Conservation (phyloP, 345 rosid genomes). For the Microthlaspi erraticum region DNA sequence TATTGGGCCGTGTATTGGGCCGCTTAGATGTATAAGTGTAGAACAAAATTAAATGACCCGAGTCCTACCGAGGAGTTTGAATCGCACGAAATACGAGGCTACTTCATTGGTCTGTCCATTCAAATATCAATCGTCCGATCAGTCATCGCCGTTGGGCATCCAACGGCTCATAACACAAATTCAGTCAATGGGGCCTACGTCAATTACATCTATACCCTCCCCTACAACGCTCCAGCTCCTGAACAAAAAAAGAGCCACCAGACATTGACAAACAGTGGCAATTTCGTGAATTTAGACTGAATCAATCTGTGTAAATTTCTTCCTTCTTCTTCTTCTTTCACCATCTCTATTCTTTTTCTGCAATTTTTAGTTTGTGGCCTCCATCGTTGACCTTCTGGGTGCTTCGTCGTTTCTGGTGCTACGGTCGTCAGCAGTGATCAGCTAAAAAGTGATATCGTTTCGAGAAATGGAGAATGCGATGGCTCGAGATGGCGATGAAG, state of each 20-base stretch:
- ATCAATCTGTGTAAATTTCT: conserved; percentile 16
- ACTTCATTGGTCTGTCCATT: conserved; percentile 28
- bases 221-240: conserved; percentile 37
- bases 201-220: conserved; percentile 32
- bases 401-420: conserved; percentile 1
- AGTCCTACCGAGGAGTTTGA: conserved; percentile 23
- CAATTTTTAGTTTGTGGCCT: background rate
- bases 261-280: conserved; percentile 30
- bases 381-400: background rate
- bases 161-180: conserved; percentile 17
- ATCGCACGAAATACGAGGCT: conserved; percentile 46
- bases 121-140: conserved; percentile 38
- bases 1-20: no score
- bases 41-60: background rate
- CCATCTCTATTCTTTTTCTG: conserved; percentile 11
- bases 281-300: conserved; percentile 29
- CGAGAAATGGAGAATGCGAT: conserved; percentile 39
- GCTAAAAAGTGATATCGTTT: background rate
- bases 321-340: background rate
- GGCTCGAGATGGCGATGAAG: conserved; percentile 73
- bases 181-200: conserved; percentile 29
- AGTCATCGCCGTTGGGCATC: conserved; percentile 32
- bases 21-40: background rate
- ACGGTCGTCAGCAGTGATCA: background rate
- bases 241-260: background rate